A percentile compares a stretch with the other conserved stretches of the same genome.
phyloP scores from a whole-genome alignment of 116 monocot genomes.

The Papilionanthe hybrid region DNA sequence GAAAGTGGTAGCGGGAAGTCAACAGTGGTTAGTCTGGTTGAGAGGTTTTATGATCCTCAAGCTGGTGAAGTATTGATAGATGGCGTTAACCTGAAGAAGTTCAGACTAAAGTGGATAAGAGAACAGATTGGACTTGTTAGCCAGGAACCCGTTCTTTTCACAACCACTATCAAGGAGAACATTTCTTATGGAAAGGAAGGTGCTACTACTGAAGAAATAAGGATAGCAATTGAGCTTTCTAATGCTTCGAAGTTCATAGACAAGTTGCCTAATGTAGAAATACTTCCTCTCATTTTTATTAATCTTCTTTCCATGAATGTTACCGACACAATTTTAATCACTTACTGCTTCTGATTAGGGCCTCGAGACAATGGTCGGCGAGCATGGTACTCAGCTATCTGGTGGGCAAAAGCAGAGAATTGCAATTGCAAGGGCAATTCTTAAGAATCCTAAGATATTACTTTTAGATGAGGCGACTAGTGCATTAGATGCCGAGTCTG shows the following conservation, averaged over 20 bases:
- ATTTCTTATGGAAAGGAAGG: constrained; percentile 56
- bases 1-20: constrained; percentile 74
- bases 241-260: constrained; percentile 71
- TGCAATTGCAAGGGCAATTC: constrained; percentile 68
- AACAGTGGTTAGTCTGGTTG: constrained; percentile 52
- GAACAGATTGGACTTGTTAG: constrained; percentile 60
- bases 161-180: constrained; percentile 60
- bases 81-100: constrained; percentile 43
- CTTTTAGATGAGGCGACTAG: constrained; percentile 80
- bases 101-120: constrained; percentile 46
- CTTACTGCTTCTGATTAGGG: constrained; percentile 21
- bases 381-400: constrained; percentile 64
- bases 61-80: constrained; percentile 61
- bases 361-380: constrained; percentile 55
- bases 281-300: not conserved
- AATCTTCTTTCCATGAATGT: not conserved
- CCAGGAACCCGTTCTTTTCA: constrained; percentile 59
- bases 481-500: constrained; percentile 63
- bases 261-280: constrained; percentile 53
- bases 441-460: constrained; percentile 64
- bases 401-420: constrained; percentile 79
- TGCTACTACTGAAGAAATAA: constrained; percentile 50
- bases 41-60: constrained; percentile 77
- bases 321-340: not conserved
- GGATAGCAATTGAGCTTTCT: constrained; percentile 43